Base-by-base conservation (phyloP, 208 protist genomes). In the Strigomonas galati region DNA sequence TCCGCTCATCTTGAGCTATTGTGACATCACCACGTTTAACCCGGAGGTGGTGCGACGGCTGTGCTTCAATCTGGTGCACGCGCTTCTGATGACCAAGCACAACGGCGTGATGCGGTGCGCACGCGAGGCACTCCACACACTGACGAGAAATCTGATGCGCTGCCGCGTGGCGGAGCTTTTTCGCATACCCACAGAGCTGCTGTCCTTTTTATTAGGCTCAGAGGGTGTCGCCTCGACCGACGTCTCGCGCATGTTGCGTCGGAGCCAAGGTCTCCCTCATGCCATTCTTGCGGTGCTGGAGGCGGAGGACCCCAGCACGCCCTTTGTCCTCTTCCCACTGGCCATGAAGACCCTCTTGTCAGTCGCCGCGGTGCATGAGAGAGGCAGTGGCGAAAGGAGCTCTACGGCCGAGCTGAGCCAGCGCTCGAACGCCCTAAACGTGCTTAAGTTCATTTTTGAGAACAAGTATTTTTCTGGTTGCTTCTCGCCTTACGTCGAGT, bases 361-460 rank as follows among this genome's bases (percentile, higher is more conserved):
- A 12, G 66, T 89, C 14, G 84, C 84, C 0, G 66, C 62, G 23
- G 63, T 67, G 51, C 21, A 43, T 17, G 49, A 54, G 7, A 23
- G 31, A 1, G 9, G 10, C 26, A 26, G 37, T 30, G 31, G 54
- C 62, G 0, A 64, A 67, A 37, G 76, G 81, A 12, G 72, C n/a
- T n/a, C n/a, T 86, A 24, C 53, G 49, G 35, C 4, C 7, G 35
- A 40, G 17, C 74, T 73, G 27, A 87, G 87, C 32, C 89, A 92
- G 64, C 85, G 82, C 53, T 91, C 89, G 4, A 96, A 97, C 63
- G 89, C 88, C 15, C 68, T 97, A 15, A 97, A 97, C 72, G 92
- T 97, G 27, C 64, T 97, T 46, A 95, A 94, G 72, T 97, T 95
- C 71, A 78, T 97, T 32, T 95, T 96, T 70, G 91, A 97, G 57